These are phyloP conservation scores for Clonostachys rosea DNA, from an alignment of 2,329 filamentous ascomycete species.

Conservation along the genomic window DNA sequence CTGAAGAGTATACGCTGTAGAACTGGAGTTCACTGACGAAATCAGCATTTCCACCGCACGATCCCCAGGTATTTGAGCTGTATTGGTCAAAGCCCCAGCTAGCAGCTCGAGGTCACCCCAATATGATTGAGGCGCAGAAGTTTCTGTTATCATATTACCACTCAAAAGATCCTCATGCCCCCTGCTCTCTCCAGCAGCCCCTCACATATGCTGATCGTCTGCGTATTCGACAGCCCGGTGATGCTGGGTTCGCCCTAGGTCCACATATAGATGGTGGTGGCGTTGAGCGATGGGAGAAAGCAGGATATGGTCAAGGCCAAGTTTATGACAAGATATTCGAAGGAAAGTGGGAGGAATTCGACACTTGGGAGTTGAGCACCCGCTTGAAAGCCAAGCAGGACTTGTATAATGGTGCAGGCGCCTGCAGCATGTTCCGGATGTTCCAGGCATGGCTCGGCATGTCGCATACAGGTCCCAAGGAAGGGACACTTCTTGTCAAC, in stretches of 20 bases:
- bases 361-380: constrained; percentile 68
- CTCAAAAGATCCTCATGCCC: background rate
- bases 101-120: constrained; percentile 61
- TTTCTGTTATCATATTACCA: constrained; percentile 47
- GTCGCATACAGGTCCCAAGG: constrained; percentile 56
- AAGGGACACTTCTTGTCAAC: constrained; percentile 69
- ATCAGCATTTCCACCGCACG: constrained; percentile 51
- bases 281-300: constrained; percentile 69
- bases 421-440: constrained; percentile 72
- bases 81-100: constrained; percentile 72
- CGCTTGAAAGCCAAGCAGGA: constrained; percentile 62
- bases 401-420: constrained; percentile 67
- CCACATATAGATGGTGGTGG: constrained; percentile 72
- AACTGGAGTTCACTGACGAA: background rate
- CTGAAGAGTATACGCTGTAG: no score
- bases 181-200: constrained; percentile 4
- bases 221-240: constrained; percentile 68
- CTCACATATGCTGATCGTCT: constrained; percentile 64
- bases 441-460: constrained; percentile 75
- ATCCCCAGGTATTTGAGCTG: constrained; percentile 69
- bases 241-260: constrained; percentile 65
- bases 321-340: constrained; percentile 72
- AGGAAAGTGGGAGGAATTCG: constrained; percentile 74
- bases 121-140: constrained; percentile 55
- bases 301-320: constrained; percentile 53